These are phyloP conservation scores for Cruciata laevipes DNA, from an alignment of 257 asterid genomes.

Conservation along the genomic window DNA sequence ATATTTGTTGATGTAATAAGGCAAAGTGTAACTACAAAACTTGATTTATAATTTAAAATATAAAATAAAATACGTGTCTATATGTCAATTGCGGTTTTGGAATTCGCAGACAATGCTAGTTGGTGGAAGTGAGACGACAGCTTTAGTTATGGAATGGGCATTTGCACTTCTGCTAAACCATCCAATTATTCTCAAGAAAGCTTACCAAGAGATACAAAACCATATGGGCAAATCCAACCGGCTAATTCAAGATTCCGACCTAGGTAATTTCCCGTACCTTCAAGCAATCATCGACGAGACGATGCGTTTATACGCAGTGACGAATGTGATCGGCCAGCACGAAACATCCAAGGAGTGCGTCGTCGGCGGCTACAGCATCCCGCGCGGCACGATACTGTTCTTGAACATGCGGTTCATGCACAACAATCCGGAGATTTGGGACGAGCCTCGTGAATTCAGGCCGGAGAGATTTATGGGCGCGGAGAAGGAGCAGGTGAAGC, in stretches of 20 bases:
- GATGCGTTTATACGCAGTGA: slow-evolving; percentile 20
- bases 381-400: slow-evolving; percentile 21
- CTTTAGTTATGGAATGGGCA: slow-evolving; percentile 59
- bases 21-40: no score
- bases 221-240: slow-evolving; percentile 25
- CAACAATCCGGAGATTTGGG: slow-evolving; percentile 12
- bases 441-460: slow-evolving; percentile 18
- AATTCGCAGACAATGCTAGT: slow-evolving; percentile 36
- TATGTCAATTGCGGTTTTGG: no score
- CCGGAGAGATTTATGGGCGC: slow-evolving; percentile 26
- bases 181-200: slow-evolving; percentile 35
- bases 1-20: no score
- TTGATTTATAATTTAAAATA: no score
- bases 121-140: slow-evolving; percentile 55
- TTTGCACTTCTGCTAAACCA: slow-evolving; percentile 49
- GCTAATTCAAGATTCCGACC: slow-evolving; percentile 44
- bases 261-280: slow-evolving; percentile 29
- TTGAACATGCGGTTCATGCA: slow-evolving; percentile 25
- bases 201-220: slow-evolving; percentile 43
- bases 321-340: slow-evolving; percentile 17
- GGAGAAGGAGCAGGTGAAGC: slow-evolving; percentile 14
- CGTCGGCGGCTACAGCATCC: slow-evolving; percentile 21
- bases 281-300: slow-evolving; percentile 18
- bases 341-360: slow-evolving; percentile 25
- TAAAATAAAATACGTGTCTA: no score